These are phyloP conservation scores for Penicillium sp. DNA, from an alignment of 2,329 filamentous ascomycete species.

Conservation along the genomic window DNA sequence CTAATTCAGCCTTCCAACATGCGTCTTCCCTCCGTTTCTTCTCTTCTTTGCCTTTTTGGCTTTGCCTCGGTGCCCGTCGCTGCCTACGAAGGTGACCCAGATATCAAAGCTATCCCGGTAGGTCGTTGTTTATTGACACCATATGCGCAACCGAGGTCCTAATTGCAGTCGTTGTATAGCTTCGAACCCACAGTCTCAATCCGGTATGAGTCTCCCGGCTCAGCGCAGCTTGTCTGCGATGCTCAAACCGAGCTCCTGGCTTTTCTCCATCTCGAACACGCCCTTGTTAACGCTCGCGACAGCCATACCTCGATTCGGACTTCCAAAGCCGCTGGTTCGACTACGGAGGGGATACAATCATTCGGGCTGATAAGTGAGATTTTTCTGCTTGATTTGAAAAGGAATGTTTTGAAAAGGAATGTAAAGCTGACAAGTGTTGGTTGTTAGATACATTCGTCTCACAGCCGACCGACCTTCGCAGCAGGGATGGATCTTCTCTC, in stretches of 20 bases:
- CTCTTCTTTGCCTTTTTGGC: conserved; percentile 34
- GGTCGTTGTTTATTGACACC: conserved; percentile 23
- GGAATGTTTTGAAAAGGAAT: too few relatives aligned
- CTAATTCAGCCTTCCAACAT: conserved; percentile 20
- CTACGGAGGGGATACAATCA: conserved; percentile 91
- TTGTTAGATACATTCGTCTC: conserved; percentile 76
- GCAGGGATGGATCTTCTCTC: conserved; percentile 87
- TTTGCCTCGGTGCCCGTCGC: conserved; percentile 30
- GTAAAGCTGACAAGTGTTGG: neutral
- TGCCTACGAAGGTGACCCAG: conserved; percentile 48
- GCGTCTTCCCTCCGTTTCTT: conserved; percentile 34
- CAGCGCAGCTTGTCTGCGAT: neutral
- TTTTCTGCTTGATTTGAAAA: too few relatives aligned
- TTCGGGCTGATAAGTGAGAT: conserved; percentile 60
- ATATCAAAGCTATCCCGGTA: conserved; percentile 64
- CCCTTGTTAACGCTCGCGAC: conserved; percentile 20
- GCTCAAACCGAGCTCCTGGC: conserved; percentile 4
- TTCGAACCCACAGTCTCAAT: conserved; percentile 79
- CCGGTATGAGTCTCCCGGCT: conserved; percentile 55
- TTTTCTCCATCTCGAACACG: conserved; percentile 2
- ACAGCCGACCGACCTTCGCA: conserved; percentile 87
- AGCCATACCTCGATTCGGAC: conserved; percentile 97
- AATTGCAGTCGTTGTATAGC: conserved; percentile 46
- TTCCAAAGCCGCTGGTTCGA: conserved; percentile 99
- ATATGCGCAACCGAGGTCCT: conserved; percentile 12